Base-by-base conservation (phyloP, 2,329 filamentous ascomycete species). In the Diaporthe sp. region DNA sequence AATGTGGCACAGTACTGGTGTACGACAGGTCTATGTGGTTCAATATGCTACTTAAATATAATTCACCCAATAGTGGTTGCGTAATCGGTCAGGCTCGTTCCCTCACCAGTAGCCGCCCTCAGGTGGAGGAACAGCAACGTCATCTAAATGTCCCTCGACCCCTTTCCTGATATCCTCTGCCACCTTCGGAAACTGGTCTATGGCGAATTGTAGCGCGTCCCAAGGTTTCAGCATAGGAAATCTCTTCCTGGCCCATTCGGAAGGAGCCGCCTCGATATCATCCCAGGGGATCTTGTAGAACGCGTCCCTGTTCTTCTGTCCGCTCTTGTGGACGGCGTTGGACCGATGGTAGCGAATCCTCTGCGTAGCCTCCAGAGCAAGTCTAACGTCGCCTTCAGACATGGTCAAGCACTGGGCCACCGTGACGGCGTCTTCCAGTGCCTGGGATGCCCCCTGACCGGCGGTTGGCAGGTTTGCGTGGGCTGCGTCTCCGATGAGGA, bases 391-490 rank as follows among this genome's bases (percentile, higher is more conserved):
- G 6, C 65, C 44, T 13, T 17, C 17, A 19, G 44, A 34, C 65
- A 51, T 49, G 4, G 1, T 17, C 25, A 69, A 25, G 65, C 44
- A 69, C 44, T 69, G 51, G 31, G 75, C 69, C 55, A 75, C 44
- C 3, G 72, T 76, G 46, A 73, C 61, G 44, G 75, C 59, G 57
- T 77, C 75, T 55, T 77, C 75, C 8, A 76, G 25, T 6, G 72
- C 72, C n/a, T 76, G 73, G 9, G 67, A 75, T 34, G 75, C 76
- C 3, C 76, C 76, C 25, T 77, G 76, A 17, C 89, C 79, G 88
- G 89, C 28, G 88, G 89, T 65, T 86, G 84, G 76, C 85, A 89
- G 69, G 88, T 90, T 79, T 90, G 90, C 72, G 85, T 90, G 55
- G 81, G 86, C 5, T 84, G 88, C 0, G 86, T 91, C 77, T 84